Conservation (phyloP, 495 filamentous ascomycete genomes). For the Hyaloscypha variabilis region DNA sequence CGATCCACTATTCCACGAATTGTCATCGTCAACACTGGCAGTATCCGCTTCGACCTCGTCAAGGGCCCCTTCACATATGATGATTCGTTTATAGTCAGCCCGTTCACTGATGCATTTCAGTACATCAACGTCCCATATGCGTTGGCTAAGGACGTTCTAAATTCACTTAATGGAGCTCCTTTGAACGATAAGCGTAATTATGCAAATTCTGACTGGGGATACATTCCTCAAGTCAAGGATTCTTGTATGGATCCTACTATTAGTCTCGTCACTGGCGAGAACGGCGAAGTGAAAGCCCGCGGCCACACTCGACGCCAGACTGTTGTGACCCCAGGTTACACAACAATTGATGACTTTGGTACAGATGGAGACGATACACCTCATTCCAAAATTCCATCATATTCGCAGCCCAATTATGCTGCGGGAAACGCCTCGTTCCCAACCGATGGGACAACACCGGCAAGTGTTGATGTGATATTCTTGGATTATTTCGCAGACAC, state of each 20-base stretch:
- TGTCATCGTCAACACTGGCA: constrained; percentile 76
- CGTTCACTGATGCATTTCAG: constrained; percentile 73
- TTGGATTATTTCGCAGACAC: constrained; percentile 73
- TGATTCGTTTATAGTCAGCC: constrained; percentile 75
- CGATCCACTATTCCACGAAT: constrained; percentile 54
- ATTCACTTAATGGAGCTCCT: constrained; percentile 42
- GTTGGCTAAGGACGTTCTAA: constrained; percentile 58
- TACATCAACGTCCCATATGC: constrained; percentile 71
- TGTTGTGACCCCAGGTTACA: constrained; percentile 39
- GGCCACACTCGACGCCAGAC: constrained; percentile 45
- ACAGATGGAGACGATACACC: constrained; percentile 77
- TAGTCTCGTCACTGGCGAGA: constrained; percentile 23
- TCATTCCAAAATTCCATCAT: constrained; percentile 64
- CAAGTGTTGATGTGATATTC: constrained; percentile 74
- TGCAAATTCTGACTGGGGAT: constrained; percentile 13
- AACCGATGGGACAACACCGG: constrained; percentile 42
- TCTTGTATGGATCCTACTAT: constrained; percentile 43
- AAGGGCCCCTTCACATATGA: constrained; percentile 80
- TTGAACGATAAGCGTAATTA: constrained; percentile 44
- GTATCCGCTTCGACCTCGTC: constrained; percentile 83
- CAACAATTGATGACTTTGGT: constrained; percentile 46
- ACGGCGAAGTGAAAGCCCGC: constrained; percentile 24
- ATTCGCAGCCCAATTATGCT: constrained; percentile 71
- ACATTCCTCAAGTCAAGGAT: constrained; percentile 39
- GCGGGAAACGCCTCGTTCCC: constrained; percentile 56